These are phyloP conservation scores for Aspergillus nidulans DNA, from an alignment of 495 filamentous ascomycete genomes.

Conservation along the genomic window DNA sequence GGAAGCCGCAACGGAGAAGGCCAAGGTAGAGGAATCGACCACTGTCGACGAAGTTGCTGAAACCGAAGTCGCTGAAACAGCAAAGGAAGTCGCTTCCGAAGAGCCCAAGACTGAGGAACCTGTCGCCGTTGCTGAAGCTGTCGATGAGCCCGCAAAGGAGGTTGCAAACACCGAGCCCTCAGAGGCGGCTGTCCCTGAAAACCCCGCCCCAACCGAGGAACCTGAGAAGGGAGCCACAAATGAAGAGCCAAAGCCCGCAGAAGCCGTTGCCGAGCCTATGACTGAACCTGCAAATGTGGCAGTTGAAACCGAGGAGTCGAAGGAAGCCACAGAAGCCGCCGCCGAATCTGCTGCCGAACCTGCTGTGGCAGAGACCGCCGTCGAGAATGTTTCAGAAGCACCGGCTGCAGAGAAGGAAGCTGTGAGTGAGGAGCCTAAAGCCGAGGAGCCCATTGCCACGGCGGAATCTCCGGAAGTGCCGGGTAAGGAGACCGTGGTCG, in stretches of 20 bases:
- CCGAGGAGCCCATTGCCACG: slow-evolving; percentile 4
- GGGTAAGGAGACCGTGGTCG: not conserved
- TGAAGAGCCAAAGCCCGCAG: not conserved
- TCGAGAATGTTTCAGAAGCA: slow-evolving; percentile 4
- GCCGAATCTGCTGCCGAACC: slow-evolving; percentile 7
- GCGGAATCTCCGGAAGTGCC: slow-evolving; percentile 1
- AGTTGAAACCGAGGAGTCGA: not conserved
- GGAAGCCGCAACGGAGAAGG: not conserved
- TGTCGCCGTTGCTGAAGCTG: not conserved
- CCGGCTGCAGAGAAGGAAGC: not conserved
- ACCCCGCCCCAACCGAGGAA: not conserved
- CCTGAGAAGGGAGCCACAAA: not conserved
- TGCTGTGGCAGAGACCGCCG: slow-evolving; percentile 1
- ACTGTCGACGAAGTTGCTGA: not conserved
- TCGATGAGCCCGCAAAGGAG: not conserved
- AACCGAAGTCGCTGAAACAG: not conserved
- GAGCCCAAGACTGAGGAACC: not conserved
- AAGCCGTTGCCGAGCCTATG: not conserved
- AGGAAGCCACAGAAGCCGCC: not conserved
- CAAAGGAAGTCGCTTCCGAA: not conserved
- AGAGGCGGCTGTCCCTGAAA: not conserved
- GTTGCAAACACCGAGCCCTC: not conserved
- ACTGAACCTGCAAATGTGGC: not conserved
- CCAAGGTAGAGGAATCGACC: not conserved
- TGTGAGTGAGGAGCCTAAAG: not conserved